phyloP scores from a whole-genome alignment of 225 moss, liverwort and hornwort species.

The Pleurozium schreberi region DNA sequence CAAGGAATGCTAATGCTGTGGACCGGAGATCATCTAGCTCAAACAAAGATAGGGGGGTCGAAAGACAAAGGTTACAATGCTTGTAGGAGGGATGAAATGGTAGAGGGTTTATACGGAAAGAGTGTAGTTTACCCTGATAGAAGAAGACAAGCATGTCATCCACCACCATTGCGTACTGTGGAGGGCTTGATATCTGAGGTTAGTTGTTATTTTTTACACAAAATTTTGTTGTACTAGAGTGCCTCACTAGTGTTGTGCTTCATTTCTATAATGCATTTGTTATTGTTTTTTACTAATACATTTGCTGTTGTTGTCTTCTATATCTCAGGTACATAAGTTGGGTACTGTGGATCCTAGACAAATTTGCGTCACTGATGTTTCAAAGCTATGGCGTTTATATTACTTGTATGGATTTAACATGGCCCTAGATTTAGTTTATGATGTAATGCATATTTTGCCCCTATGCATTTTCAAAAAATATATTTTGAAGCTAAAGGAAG shows the following conservation, averaged over 20 bases:
- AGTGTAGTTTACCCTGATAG: not conserved
- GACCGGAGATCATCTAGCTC: not conserved
- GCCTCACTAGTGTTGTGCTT: too few species aligned
- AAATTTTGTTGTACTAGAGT: too few species aligned
- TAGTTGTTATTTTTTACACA: too few species aligned
- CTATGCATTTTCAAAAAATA: not conserved
- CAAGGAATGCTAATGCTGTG: not conserved
- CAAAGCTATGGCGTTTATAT: not conserved
- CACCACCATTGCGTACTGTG: not conserved
- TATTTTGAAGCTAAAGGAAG: not conserved
- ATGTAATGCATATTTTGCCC: not conserved
- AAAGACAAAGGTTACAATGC: not conserved
- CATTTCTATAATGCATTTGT: not conserved
- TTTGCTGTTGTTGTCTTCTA: not conserved
- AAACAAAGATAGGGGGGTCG: not conserved
- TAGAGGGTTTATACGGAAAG: not conserved
- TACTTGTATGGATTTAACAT: not conserved
- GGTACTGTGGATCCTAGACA: not conserved
- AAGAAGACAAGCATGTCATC: not conserved
- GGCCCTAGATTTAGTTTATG: not conserved
- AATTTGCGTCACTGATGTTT: not conserved
- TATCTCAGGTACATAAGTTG: not conserved
- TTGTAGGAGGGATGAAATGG: not conserved
- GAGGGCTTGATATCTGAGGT: not conserved
- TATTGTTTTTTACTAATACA: too few species aligned